Percentiles rank a stretch among this genome's conserved stretches.
These are phyloP conservation scores for Vitis labrusca DNA, from an alignment of 164 flowering plant species.

Conservation along the genomic window DNA sequence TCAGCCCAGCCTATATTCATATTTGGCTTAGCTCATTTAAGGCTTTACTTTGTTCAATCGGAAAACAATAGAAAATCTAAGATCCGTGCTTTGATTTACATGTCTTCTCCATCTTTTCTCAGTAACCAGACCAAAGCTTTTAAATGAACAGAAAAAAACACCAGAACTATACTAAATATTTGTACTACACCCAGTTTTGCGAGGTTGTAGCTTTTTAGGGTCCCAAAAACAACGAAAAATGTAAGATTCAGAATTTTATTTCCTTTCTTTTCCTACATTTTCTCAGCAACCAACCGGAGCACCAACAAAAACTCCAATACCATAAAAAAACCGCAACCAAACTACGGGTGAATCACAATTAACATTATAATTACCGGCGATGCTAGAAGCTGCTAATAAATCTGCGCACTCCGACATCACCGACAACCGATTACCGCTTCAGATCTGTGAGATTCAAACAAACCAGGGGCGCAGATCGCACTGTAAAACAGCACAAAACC, in stretches of 20 bases:
- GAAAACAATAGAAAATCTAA: too few species aligned
- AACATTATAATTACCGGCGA: slow-evolving; percentile 9
- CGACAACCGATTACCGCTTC: slow-evolving; percentile 17
- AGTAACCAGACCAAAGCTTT: too few species aligned
- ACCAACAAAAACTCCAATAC: slow-evolving; percentile 1
- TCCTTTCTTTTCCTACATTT: background rate
- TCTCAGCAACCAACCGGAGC: slow-evolving; percentile 1
- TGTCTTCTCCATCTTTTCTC: too few species aligned
- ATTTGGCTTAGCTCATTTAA: too few species aligned
- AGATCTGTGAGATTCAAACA: slow-evolving; percentile 27
- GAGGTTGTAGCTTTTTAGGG: too few species aligned
- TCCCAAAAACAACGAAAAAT: background rate
- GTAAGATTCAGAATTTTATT: too few species aligned
- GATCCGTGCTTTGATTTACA: too few species aligned
- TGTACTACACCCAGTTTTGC: too few species aligned
- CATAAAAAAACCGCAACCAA: background rate
- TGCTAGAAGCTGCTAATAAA: slow-evolving; percentile 7
- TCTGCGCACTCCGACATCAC: slow-evolving; percentile 29
- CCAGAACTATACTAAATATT: too few species aligned
- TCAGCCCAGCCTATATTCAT: too few species aligned
- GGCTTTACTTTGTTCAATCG: too few species aligned
- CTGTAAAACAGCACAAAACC: slow-evolving; percentile 3
- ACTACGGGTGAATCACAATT: background rate
- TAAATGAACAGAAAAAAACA: too few species aligned
- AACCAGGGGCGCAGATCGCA: slow-evolving; percentile 18